A percentile compares a stretch with the other conserved stretches of the same genome.
These are phyloP conservation scores for Fusarium foetens DNA, from an alignment of 2,329 filamentous ascomycete species.

Conservation along the genomic window DNA sequence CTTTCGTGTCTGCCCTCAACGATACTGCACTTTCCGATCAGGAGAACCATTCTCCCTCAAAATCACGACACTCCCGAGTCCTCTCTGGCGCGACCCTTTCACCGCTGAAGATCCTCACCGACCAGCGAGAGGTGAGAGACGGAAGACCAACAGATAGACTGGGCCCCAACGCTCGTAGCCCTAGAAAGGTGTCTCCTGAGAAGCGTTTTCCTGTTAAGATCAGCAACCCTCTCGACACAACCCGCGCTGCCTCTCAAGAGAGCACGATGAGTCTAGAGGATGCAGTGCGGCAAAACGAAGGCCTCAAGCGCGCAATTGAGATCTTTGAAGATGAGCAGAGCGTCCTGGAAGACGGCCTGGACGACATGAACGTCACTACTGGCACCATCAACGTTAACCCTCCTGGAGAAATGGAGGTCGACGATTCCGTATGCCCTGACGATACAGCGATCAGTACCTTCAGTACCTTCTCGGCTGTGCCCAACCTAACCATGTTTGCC, in stretches of 20 bases:
- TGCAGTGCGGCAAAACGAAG: constrained; percentile 64
- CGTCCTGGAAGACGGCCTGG: constrained; percentile 45
- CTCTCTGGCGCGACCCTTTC: constrained; percentile 67
- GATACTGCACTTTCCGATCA: constrained; percentile 51
- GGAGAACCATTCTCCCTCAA: constrained; percentile 60
- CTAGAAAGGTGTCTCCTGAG: constrained; percentile 61
- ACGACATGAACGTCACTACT: constrained; percentile 39
- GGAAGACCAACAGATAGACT: constrained; percentile 37
- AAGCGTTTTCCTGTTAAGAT: constrained; percentile 71
- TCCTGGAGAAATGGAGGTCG: constrained; percentile 41
- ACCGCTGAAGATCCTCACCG: constrained; percentile 65
- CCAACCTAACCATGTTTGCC: constrained; percentile 86
- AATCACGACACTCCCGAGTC: constrained; percentile 64
- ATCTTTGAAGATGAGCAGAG: constrained; percentile 68
- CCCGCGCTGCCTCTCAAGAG: constrained; percentile 44
- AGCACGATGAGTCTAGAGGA: constrained; percentile 62
- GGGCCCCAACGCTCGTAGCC: constrained; percentile 53
- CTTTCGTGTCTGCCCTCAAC: constrained; percentile 46
- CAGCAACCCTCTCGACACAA: constrained; percentile 48
- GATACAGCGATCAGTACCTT: constrained; percentile 84
- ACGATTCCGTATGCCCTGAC: constrained; percentile 64
- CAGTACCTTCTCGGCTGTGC: constrained; percentile 89
- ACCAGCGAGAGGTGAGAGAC: constrained; percentile 44
- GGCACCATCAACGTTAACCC: constrained; percentile 46
- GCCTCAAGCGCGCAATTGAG: constrained; percentile 67